These are phyloP conservation scores for Cercis canadensis DNA, from an alignment of 306 rosid genomes.

Conservation along the genomic window DNA sequence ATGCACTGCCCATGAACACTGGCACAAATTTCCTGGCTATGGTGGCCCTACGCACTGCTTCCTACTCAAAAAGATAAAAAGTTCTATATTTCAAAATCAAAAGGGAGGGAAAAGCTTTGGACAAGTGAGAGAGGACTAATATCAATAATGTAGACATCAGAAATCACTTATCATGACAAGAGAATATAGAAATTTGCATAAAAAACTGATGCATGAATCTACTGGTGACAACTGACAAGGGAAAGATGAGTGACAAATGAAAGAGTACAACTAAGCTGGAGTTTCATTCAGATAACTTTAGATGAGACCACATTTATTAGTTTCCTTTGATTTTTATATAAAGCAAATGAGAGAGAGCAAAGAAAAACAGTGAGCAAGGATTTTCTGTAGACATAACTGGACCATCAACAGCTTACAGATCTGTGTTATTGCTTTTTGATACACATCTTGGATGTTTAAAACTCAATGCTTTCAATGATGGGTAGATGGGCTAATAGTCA, in stretches of 20 bases:
- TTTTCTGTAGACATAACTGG: slow-evolving; percentile 20
- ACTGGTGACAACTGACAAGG: not conserved
- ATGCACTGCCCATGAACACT: slow-evolving; percentile 98
- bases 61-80: slow-evolving; percentile 50
- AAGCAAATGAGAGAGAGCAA: slow-evolving; percentile 13
- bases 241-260: not conserved
- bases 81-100: slow-evolving; percentile 15
- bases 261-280: slow-evolving; percentile 4
- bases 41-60: slow-evolving; percentile 93
- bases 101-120: not conserved
- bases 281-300: slow-evolving; percentile 10
- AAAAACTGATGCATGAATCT: not conserved
- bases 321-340: slow-evolving; percentile 12
- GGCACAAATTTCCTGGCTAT: slow-evolving; percentile 84
- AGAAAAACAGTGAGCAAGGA: not conserved
- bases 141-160: not conserved
- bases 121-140: not conserved
- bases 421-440: slow-evolving; percentile 7
- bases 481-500: too few species aligned
- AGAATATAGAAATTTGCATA: slow-evolving; percentile 1
- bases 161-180: not conserved
- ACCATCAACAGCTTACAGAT: not conserved
- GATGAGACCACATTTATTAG: slow-evolving; percentile 17
- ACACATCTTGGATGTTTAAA: slow-evolving; percentile 3
- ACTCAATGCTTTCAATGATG: not conserved